Evolutionary conservation across 805 yeast species (phyloP), one percentile per base, ranked within the genome.

Genomic region (Lachancea quebecensis): DNA sequence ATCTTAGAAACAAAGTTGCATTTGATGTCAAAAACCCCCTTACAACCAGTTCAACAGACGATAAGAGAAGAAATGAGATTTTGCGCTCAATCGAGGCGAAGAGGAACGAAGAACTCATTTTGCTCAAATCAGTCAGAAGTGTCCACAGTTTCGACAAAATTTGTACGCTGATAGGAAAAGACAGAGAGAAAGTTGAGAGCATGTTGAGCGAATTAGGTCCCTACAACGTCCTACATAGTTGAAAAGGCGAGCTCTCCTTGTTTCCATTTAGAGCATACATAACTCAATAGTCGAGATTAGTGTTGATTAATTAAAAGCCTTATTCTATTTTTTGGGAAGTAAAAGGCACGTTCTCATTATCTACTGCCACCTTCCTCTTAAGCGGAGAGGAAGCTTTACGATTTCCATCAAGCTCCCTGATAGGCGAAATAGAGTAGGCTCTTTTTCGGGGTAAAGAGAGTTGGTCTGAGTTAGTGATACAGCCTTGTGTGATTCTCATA

Each of bases 91-190:
- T 71, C 32, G 62, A 71, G 45, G 47, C 60, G 4, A 60, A 38
- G 36, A 32, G 42, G 27, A 21, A 30, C 6, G 50, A 48, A 35
- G 48, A 48, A 34, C 28, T 44, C 14, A 17, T 60, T 10, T 54
- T 79, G 38, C 49, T 77, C 2, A 72, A 71, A 48, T 62, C 77
- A 11, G 52, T 82, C 27, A 71, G 72, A 46, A 74, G 76, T 16
- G 72, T 72, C 18, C 81, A 76, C 42, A 75, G 73, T 50, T 70
- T 81, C 51, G 91, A 83, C 55, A 69, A 76, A 3, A 80, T 87
- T 2, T 82, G 91, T 56, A 85, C 91, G 0, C 83, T 79, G 47
- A 66, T 86, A 54, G 76, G 73, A 39, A 72, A 72, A 55, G 72
- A 84, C 9, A 67, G 78, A 38, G 60, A 59, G 16, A 82, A 81